Percentiles rank a stretch among this genome's conserved stretches.
These are phyloP conservation scores for Lecanicillium sp. DNA, from an alignment of 2,329 filamentous ascomycete genomes.

Conservation along the genomic window DNA sequence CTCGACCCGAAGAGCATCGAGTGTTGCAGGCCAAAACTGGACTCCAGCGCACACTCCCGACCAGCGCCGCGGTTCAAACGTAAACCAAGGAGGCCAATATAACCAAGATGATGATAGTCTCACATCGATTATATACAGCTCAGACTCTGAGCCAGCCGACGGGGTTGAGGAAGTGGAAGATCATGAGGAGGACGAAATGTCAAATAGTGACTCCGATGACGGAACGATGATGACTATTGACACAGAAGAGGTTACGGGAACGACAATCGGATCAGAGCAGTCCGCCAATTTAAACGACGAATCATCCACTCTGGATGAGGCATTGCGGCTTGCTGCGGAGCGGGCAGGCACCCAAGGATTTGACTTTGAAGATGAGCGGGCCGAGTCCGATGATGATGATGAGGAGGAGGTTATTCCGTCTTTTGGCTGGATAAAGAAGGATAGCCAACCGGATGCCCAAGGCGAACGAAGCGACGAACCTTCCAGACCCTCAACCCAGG, in stretches of 20 bases:
- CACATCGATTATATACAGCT: conserved; percentile 74
- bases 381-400: conserved; percentile 40
- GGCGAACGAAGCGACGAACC: conserved; percentile 1
- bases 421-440: conserved; percentile 66
- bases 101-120: conserved; percentile 58
- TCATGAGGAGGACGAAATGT: conserved; percentile 33
- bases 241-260: conserved; percentile 66
- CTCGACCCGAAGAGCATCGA: conserved; percentile 66
- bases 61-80: not conserved
- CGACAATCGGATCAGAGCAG: conserved; percentile 55
- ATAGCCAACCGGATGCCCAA: conserved; percentile 15
- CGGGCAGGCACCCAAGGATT: conserved; percentile 68
- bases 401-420: conserved; percentile 67
- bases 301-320: conserved; percentile 68
- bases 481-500: not conserved
- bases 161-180: conserved; percentile 48
- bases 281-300: conserved; percentile 52
- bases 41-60: not conserved
- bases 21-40: conserved; percentile 26
- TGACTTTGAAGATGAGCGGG: conserved; percentile 37
- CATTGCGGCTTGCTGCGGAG: conserved; percentile 65
- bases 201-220: conserved; percentile 58
- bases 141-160: conserved; percentile 51
- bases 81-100: conserved; percentile 38
- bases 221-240: conserved; percentile 79